These are phyloP conservation scores for Aspergillus chevalieri DNA, from an alignment of 2,329 filamentous ascomycete species.

Conservation along the genomic window DNA sequence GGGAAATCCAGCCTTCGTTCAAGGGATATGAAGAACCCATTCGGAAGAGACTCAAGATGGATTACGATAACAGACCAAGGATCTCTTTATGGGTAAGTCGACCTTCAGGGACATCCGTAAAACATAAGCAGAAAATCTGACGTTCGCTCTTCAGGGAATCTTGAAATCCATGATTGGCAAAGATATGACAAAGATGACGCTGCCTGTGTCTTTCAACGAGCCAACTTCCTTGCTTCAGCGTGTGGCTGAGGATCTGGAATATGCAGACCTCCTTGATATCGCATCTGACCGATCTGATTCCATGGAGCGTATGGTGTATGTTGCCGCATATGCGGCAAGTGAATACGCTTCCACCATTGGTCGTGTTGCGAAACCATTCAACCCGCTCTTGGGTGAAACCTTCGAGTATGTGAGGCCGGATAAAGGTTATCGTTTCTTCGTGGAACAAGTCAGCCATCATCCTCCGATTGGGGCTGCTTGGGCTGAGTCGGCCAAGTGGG, in stretches of 20 bases:
- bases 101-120: conserved; percentile 2
- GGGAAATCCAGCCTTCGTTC: conserved; percentile 72
- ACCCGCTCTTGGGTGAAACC: conserved; percentile 89
- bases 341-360: conserved; percentile 97
- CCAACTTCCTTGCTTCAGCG: conserved; percentile 92
- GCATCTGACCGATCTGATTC: conserved; percentile 81
- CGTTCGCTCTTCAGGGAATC: conserved; percentile 59
- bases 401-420: conserved; percentile 95
- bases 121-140: not conserved
- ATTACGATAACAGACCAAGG: conserved; percentile 86
- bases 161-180: conserved; percentile 99
- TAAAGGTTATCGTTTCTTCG: conserved; percentile 96
- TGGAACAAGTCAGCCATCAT: conserved; percentile 97
- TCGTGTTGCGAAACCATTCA: conserved; percentile 96
- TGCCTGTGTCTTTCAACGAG: conserved; percentile 97
- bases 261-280: conserved; percentile 82
- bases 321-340: conserved; percentile 90
- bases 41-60: conserved; percentile 73
- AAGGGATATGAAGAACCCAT: conserved; percentile 87
- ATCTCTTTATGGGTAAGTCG: conserved; percentile 84
- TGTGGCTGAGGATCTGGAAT: conserved; percentile 97
- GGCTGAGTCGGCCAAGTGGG: conserved; percentile 90
- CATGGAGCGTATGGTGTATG: conserved; percentile 86
- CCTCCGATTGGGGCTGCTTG: conserved; percentile 89
- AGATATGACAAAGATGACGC: conserved; percentile 99